Conservation (phyloP, 805 yeast species). For the Candida nanaspora region DNA sequence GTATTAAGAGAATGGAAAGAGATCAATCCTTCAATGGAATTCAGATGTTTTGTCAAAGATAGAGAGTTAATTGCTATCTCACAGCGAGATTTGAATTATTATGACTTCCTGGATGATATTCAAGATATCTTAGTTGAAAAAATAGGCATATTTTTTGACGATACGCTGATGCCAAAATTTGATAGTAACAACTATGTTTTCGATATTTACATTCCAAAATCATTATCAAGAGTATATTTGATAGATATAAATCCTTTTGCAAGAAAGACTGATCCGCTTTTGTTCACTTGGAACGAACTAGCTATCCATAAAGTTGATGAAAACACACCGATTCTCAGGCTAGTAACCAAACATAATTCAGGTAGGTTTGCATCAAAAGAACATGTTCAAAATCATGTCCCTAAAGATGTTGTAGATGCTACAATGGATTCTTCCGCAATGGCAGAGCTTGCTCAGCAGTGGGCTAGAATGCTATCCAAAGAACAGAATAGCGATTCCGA, state of each 20-base stretch:
- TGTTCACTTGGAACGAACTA: constrained; percentile 84
- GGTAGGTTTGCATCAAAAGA: constrained; percentile 76
- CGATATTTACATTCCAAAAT: constrained; percentile 80
- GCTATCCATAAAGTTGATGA: constrained; percentile 24
- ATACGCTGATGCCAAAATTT: constrained; percentile 38
- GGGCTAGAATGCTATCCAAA: constrained; percentile 30
- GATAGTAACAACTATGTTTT: constrained; percentile 55
- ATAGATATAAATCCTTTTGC: constrained; percentile 86
- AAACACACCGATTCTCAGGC: constrained; percentile 46
- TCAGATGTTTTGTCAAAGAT: constrained; percentile 73
- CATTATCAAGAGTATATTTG: constrained; percentile 56
- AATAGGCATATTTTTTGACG: constrained; percentile 50
- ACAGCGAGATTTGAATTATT: constrained; percentile 83
- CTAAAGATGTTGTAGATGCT: constrained; percentile 85
- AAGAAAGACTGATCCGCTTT: constrained; percentile 66
- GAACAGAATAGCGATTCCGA: constrained; percentile 2
- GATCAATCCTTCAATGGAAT: constrained; percentile 86
- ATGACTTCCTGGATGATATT: constrained; percentile 56
- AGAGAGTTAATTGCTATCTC: constrained; percentile 61
- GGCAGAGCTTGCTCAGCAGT: constrained; percentile 58
- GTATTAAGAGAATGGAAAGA: constrained; percentile 78
- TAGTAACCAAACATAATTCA: constrained; percentile 61
- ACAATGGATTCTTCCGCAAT: constrained; percentile 59
- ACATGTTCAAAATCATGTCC: constrained; percentile 87
- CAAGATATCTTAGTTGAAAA: constrained; percentile 37